Evolutionary conservation across 2,329 filamentous ascomycete species (phyloP), one percentile per base, ranked within the genome.

Genomic region (Chalaropsis ovoidea): DNA sequence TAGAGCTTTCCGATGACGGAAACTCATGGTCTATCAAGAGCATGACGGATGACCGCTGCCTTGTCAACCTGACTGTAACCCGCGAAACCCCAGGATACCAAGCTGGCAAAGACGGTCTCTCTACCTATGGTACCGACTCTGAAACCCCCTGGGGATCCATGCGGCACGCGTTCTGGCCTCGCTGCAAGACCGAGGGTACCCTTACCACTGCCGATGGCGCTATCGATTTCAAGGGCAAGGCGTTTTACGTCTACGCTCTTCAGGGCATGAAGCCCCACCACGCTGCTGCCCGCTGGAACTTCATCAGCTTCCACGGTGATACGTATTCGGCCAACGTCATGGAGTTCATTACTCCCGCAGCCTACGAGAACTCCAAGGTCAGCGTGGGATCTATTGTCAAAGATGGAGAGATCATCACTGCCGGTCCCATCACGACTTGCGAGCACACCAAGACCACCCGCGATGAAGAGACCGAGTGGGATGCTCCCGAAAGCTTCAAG

Each of bases 191-290:
- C 13, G 88, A 93, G 75, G 94, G 94, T 63, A 89, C 82, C 70
- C 90, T 97, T 74, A 85, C 89, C 69, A 95, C 91, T 68, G 83
- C 88, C 71, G 85, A 90, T 42, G 90, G 90, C 61, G 84, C 88
- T 45, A 80, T 96, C 68, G 87, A 96, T 74, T 86, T 96, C 75
- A 87, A 84, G 72, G 93, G 93, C 66, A 84, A 81, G 69, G 91
- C 86, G 41, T 79, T 95, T 72, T 93, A 91, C 77, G 81, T 87
- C 70, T 88, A 94, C 75, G 92, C 90, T 49, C 79, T 97, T 62
- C 94, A 97, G 78, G 94, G 92, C 74, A 97, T 97, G 93, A 99
- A 99, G 82, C 94, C 94, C 49, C 94, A 99, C 76, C 95, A 99
- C 74, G 89, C 91, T 67, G 92, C 93, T 68, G 86, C 89, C 39